Conservation (phyloP, 352 stramenopile genomes). For the Thalassiosira delicatula region DNA sequence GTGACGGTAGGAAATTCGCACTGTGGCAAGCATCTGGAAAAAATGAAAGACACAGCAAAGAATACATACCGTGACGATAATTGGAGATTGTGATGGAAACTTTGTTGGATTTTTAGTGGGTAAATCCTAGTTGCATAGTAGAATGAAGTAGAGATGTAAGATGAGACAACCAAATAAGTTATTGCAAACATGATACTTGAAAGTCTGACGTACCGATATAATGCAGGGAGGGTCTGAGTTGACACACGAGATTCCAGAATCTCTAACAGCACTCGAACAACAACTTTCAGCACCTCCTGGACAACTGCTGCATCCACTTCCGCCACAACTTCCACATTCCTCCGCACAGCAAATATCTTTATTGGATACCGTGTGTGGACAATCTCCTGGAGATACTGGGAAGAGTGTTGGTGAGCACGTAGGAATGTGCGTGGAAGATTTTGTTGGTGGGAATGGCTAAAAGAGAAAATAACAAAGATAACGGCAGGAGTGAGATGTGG, state of each 20-base stretch:
- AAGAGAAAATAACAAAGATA: conserved; percentile 1
- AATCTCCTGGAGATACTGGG: neutral
- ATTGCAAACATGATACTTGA: too few relatives aligned
- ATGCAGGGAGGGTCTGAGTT: neutral
- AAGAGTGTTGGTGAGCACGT: neutral
- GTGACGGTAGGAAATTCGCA: too few relatives aligned
- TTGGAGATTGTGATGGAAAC: too few relatives aligned
- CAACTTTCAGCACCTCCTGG: neutral
- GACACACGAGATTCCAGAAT: neutral
- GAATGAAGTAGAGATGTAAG: too few relatives aligned
- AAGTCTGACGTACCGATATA: neutral
- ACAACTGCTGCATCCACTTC: neutral
- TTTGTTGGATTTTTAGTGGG: too few relatives aligned
- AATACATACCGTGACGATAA: too few relatives aligned
- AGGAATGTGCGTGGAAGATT: neutral
- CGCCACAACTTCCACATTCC: neutral
- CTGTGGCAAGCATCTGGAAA: too few relatives aligned
- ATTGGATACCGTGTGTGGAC: neutral
- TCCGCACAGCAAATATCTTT: neutral
- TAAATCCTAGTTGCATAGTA: too few relatives aligned
- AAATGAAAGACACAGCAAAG: too few relatives aligned
- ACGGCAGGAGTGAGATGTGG: too few relatives aligned
- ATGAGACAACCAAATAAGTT: too few relatives aligned
- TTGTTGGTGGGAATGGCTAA: neutral
- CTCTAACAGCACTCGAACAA: neutral